Evolutionary conservation across 805 yeast genomes (phyloP).

Genomic region (Kodamaea jinghongensis): DNA sequence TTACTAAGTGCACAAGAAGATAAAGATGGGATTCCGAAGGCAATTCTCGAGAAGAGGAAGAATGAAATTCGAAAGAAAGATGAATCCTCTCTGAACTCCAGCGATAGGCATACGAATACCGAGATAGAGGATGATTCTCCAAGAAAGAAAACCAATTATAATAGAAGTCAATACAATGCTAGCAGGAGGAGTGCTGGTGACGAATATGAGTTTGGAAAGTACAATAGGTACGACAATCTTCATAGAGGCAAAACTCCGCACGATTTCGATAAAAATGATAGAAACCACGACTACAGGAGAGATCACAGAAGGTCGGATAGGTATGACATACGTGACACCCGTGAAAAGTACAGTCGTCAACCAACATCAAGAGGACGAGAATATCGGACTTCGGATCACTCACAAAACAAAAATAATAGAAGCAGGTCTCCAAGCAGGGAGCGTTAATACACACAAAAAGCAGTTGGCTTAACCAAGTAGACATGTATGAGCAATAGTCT

Average conservation of each 20-base stretch:
- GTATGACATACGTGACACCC: not conserved
- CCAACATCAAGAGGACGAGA: conserved; percentile 2
- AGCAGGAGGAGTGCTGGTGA: conserved; percentile 8
- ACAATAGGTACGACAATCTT: not conserved
- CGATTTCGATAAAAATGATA: too few relatives aligned
- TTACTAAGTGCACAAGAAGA: conserved; percentile 44
- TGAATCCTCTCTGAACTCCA: not conserved
- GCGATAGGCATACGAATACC: conserved; percentile 1
- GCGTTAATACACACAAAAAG: not conserved
- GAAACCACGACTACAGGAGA: too few relatives aligned
- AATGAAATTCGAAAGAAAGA: conserved; percentile 12
- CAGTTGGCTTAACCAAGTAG: too few relatives aligned
- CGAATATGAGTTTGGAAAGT: not conserved
- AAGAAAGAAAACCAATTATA: conserved; percentile 25
- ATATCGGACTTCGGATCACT: conserved; percentile 1
- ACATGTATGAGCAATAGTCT: too few relatives aligned
- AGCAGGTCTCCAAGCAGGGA: conserved; percentile 1
- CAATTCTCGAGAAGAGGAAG: conserved; percentile 23
- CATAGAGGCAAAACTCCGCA: too few relatives aligned
- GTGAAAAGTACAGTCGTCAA: not conserved
- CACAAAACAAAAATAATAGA: not conserved
- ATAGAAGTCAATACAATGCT: conserved; percentile 20
- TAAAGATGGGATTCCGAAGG: conserved; percentile 44
- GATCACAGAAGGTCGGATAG: too few relatives aligned
- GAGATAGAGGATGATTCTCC: conserved; percentile 9